phyloP scores from a whole-genome alignment of 495 filamentous ascomycete species.

The Penicillium bialowiezense region DNA sequence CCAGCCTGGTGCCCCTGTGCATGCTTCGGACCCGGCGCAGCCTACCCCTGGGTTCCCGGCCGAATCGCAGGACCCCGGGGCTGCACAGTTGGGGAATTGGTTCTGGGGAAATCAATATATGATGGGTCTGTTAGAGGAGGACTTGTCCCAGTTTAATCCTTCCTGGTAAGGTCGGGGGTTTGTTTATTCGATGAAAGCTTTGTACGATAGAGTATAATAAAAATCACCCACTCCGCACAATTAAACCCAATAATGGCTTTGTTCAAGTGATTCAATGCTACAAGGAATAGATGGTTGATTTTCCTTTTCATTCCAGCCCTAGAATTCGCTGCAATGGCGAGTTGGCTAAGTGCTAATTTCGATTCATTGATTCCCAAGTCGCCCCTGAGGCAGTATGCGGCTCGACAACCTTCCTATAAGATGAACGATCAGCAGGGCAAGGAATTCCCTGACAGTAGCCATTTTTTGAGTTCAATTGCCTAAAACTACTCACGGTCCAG shows the following conservation, averaged over 20 bases:
- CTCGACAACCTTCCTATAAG: not conserved
- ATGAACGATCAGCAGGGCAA: not conserved
- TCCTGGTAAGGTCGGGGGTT: conserved; percentile 13
- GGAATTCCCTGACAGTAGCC: too few species aligned
- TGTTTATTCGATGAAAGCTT: too few species aligned
- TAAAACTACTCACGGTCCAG: not conserved
- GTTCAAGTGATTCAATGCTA: too few species aligned
- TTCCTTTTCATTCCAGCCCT: too few species aligned
- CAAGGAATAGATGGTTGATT: too few species aligned
- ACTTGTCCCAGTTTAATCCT: conserved; percentile 53
- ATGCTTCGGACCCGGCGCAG: conserved; percentile 4
- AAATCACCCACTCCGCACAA: too few species aligned
- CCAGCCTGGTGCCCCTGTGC: conserved; percentile 12
- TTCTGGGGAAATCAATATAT: conserved; percentile 66
- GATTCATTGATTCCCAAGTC: too few species aligned
- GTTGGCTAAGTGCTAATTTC: too few species aligned
- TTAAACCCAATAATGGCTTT: too few species aligned
- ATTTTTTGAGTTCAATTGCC: not conserved
- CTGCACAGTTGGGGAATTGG: conserved; percentile 58
- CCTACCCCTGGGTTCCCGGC: conserved; percentile 1
- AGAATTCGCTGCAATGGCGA: too few species aligned
- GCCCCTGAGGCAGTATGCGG: conserved; percentile 2
- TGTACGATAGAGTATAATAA: too few species aligned
- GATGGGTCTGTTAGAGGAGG: conserved; percentile 60
- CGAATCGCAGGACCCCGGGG: conserved; percentile 12